phyloP scores from a whole-genome alignment of 2,329 filamentous ascomycete species.

The Microcyclosporella mali region DNA sequence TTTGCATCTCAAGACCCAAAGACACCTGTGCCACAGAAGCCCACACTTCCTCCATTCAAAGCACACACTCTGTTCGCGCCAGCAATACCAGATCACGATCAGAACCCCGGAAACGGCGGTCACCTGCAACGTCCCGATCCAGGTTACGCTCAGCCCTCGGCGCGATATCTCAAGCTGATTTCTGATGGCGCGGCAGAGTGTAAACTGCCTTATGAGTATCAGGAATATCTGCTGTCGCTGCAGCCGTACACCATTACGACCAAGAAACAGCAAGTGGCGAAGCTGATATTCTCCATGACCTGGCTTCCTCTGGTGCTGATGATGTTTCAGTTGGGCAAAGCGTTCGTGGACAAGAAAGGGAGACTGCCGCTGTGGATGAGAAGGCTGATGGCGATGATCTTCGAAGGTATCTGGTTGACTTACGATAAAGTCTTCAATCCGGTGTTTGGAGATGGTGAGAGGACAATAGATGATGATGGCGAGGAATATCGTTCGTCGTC shows the following conservation, averaged over 20 bases:
- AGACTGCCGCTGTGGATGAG: slow-evolving; percentile 63
- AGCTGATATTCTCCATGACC: slow-evolving; percentile 53
- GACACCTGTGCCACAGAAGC: slow-evolving; percentile 57
- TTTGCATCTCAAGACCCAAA: slow-evolving; percentile 51
- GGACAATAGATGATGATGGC: slow-evolving; percentile 40
- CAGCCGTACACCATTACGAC: slow-evolving; percentile 66
- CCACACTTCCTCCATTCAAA: slow-evolving; percentile 61
- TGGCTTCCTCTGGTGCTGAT: slow-evolving; percentile 56
- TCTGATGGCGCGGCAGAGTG: slow-evolving; percentile 73
- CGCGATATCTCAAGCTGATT: slow-evolving; percentile 76
- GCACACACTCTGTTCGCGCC: slow-evolving; percentile 81
- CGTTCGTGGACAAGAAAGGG: slow-evolving; percentile 61
- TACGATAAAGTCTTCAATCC: slow-evolving; percentile 61
- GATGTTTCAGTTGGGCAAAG: slow-evolving; percentile 43
- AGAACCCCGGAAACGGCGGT: slow-evolving; percentile 29
- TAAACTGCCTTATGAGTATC: slow-evolving; percentile 71
- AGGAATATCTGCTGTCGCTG: slow-evolving; percentile 62
- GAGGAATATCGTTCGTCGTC: background rate
- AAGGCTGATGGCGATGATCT: slow-evolving; percentile 46
- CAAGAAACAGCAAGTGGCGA: slow-evolving; percentile 59
- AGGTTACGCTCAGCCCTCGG: slow-evolving; percentile 73
- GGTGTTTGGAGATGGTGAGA: slow-evolving; percentile 82
- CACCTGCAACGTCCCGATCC: slow-evolving; percentile 57
- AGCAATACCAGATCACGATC: slow-evolving; percentile 24
- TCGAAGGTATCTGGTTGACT: slow-evolving; percentile 54